Evolutionary conservation across 2,329 filamentous ascomycete species (phyloP).

Genomic region (Apiospora marii): DNA sequence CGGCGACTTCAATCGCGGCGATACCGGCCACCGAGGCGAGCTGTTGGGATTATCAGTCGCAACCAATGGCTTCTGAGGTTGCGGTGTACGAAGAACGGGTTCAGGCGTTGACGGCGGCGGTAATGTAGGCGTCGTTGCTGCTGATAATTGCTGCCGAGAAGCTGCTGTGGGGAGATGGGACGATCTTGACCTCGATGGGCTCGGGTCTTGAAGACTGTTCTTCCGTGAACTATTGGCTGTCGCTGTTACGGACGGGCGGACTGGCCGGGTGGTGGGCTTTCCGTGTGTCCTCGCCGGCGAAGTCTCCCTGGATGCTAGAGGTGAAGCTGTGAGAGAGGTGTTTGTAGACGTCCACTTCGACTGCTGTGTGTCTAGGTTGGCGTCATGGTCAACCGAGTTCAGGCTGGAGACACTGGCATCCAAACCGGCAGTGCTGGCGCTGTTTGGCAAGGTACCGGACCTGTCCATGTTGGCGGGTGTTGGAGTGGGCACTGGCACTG

Average conservation of each 20-base stretch:
- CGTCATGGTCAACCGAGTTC: slow-evolving; percentile 43
- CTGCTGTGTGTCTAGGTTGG: slow-evolving; percentile 41
- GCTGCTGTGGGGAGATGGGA: slow-evolving; percentile 62
- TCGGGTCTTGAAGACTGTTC: slow-evolving; percentile 70
- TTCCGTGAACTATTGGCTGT: slow-evolving; percentile 63
- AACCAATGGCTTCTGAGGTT: slow-evolving; percentile 67
- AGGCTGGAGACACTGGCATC: slow-evolving; percentile 44
- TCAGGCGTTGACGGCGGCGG: slow-evolving; percentile 69
- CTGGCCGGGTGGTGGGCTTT: slow-evolving; percentile 33
- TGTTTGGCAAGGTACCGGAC: slow-evolving; percentile 38
- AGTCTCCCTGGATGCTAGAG: slow-evolving; percentile 40
- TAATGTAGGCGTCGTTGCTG: slow-evolving; percentile 72
- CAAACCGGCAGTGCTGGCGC: slow-evolving; percentile 37
- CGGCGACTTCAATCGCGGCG: slow-evolving; percentile 79
- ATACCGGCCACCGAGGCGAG: slow-evolving; percentile 77
- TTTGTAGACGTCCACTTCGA: slow-evolving; percentile 44
- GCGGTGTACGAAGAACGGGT: slow-evolving; percentile 64
- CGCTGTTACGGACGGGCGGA: slow-evolving; percentile 38
- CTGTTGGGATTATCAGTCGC: slow-evolving; percentile 57
- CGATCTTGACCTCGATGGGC: slow-evolving; percentile 62
- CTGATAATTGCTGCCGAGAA: slow-evolving; percentile 72
- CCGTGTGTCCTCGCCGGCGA: slow-evolving; percentile 39
- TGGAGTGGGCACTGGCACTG: slow-evolving; percentile 24
- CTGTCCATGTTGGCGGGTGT: slow-evolving; percentile 26
- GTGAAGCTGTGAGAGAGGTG: slow-evolving; percentile 42